Conservation (phyloP, 2,329 filamentous ascomycete genomes). For the Sporothrix brasiliensis region DNA sequence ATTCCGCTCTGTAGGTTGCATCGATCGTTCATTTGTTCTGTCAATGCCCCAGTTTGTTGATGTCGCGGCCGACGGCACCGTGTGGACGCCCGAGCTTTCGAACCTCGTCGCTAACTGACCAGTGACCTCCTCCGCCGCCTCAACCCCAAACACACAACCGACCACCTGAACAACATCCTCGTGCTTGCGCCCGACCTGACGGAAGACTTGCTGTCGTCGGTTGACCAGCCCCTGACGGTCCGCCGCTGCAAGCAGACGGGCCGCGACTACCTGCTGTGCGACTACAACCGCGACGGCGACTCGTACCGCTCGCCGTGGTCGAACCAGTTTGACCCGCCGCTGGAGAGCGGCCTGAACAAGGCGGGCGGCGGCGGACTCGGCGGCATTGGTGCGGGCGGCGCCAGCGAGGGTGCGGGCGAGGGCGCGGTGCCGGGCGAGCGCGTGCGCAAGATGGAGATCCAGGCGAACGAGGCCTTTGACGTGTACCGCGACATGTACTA, state of each 20-base stretch:
- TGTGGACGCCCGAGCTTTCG: not conserved
- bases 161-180: conserved; percentile 88
- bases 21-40: not conserved
- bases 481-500: conserved; percentile 96
- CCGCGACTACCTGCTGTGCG: conserved; percentile 95
- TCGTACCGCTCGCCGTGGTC: conserved; percentile 98
- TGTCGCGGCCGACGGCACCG: too few relatives aligned
- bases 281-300: conserved; percentile 99
- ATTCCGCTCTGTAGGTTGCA: conserved; percentile 70
- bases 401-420: conserved; percentile 66
- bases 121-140: conserved; percentile 98
- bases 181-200: conserved; percentile 85
- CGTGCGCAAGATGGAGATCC: conserved; percentile 89
- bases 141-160: conserved; percentile 87
- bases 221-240: conserved; percentile 90
- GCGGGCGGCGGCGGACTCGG: conserved; percentile 48
- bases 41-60: not conserved
- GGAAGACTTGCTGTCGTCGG: conserved; percentile 95
- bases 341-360: conserved; percentile 55
- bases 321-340: conserved; percentile 93
- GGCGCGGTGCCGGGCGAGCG: conserved; percentile 87
- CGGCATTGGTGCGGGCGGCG: conserved; percentile 54
- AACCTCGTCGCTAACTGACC: conserved; percentile 12
- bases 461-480: conserved; percentile 94
- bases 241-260: conserved; percentile 85